Base-by-base conservation (phyloP, 331 rosid genomes). In the Malus hybrid region DNA sequence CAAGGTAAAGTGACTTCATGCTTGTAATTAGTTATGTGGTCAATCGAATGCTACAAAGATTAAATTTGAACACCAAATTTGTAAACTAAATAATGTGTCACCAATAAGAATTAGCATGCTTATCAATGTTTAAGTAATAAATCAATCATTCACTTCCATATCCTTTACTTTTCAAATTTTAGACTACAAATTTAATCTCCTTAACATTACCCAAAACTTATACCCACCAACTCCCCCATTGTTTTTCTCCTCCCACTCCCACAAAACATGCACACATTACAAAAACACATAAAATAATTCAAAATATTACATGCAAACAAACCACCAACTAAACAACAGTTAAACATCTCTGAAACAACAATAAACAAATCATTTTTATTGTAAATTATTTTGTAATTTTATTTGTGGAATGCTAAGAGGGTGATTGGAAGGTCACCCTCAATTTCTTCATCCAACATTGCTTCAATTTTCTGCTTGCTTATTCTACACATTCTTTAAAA, bases 11-110 rank as follows among this genome's bases (percentile, higher is more conserved):
- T 89, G 94, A 92, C 97, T 74, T 83, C 44, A 78, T 67, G 86
- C 89, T 86, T 92, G 90, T 83, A 84, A 92, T 88, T 90, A 83
- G 97, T 90, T 92, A 84, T 79, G 70, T 78, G 80, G 96, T 90
- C 92, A 82, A 92, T 85, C 20, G 60, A 72, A 19, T 77, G 73
- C 5, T 31, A 31, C 0, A 0, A 1, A 33, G 0, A 33, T 6
- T 32, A 32, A 32, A 32, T 32, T 32, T 24, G 24, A 24, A 24
- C 24, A 24, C 24, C 24, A 24, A 24, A 33, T 33, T 32, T 33
- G 2, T 0, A 52, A 60, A 67, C 64, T 7, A 18, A 55, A 33
- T 33, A 0, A 1, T 33, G 9, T 33, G 9, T 33, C 9, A 33
- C 2, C 0, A 33, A 33, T 33, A 33, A 0, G 0, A 33, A 33